phyloP scores from a whole-genome alignment of 106 monocot genomes.

The Vanilla planifolia region DNA sequence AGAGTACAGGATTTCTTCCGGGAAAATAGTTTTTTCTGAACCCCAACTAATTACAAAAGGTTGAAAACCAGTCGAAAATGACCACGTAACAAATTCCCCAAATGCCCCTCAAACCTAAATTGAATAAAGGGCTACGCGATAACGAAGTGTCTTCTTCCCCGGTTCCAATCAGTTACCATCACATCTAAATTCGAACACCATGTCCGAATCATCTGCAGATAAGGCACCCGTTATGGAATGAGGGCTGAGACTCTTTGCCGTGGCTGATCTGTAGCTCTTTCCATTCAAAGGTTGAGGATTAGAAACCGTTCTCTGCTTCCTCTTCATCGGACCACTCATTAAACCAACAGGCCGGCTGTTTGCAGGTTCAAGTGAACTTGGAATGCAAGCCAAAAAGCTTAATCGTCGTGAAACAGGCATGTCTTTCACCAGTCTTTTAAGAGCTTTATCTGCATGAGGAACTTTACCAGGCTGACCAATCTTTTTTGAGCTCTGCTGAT shows the following conservation, averaged over 20 bases:
- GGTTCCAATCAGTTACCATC: not conserved
- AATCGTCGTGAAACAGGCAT: conserved; percentile 27
- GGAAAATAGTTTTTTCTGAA: too few relatives aligned
- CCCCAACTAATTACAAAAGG: too few relatives aligned
- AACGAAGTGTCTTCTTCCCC: too few relatives aligned
- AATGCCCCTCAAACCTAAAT: too few relatives aligned
- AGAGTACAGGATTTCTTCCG: too few relatives aligned
- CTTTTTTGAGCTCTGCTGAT: not conserved
- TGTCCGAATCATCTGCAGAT: not conserved
- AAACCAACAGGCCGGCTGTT: not conserved
- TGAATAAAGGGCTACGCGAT: too few relatives aligned
- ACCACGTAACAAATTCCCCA: too few relatives aligned
- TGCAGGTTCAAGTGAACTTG: not conserved
- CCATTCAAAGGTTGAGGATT: not conserved
- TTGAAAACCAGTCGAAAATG: too few relatives aligned
- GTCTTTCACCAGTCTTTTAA: conserved; percentile 11
- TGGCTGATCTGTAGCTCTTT: not conserved
- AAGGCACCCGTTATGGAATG: not conserved
- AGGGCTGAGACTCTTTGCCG: conserved; percentile 8
- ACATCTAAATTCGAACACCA: not conserved
- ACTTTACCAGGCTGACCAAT: not conserved
- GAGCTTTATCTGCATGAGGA: not conserved
- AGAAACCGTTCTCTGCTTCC: not conserved
- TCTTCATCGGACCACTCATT: conserved; percentile 7
- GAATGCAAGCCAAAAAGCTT: conserved; percentile 16